Evolutionary conservation across 2,329 filamentous ascomycete species (phyloP).

Genomic region (Talaromyces marneffei): DNA sequence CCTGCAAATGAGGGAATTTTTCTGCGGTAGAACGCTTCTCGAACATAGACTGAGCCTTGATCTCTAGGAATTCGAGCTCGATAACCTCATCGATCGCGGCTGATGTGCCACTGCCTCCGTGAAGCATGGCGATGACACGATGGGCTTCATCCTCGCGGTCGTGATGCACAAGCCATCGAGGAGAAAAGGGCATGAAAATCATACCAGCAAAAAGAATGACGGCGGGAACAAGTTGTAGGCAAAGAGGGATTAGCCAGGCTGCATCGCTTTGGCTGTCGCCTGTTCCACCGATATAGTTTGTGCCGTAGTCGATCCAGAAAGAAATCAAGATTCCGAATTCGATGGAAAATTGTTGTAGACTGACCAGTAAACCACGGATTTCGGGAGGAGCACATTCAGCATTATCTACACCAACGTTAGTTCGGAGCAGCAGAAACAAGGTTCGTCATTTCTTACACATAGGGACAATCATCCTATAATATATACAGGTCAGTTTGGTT

Average conservation of each 20-base stretch:
- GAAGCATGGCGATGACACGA: slow-evolving; percentile 57
- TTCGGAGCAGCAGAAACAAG: slow-evolving; percentile 39
- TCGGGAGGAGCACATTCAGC: slow-evolving; percentile 50
- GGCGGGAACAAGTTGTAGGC: slow-evolving; percentile 56
- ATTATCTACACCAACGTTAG: slow-evolving; percentile 44
- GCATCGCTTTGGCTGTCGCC: slow-evolving; percentile 54
- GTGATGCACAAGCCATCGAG: slow-evolving; percentile 69
- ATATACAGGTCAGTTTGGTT: not conserved
- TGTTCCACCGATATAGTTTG: slow-evolving; percentile 59
- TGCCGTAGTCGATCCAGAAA: slow-evolving; percentile 34
- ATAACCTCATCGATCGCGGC: slow-evolving; percentile 59
- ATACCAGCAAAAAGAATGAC: slow-evolving; percentile 63
- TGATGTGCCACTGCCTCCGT: slow-evolving; percentile 49
- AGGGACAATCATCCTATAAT: slow-evolving; percentile 36
- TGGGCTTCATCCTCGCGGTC: slow-evolving; percentile 63
- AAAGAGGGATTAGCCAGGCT: slow-evolving; percentile 44
- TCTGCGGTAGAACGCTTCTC: slow-evolving; percentile 66
- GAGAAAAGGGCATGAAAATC: slow-evolving; percentile 75
- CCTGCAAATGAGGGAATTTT: slow-evolving; percentile 59
- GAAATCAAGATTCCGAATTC: slow-evolving; percentile 53
- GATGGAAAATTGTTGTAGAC: slow-evolving; percentile 60
- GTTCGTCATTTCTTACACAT: slow-evolving; percentile 40
- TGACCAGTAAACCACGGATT: slow-evolving; percentile 60
- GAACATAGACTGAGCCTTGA: slow-evolving; percentile 71
- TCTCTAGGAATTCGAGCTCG: slow-evolving; percentile 73